A percentile compares a stretch with the other conserved stretches of the same genome.
Evolutionary conservation across 768 basidiomycete genomes (phyloP).

Genomic region (Hirschioporus abietinus): DNA sequence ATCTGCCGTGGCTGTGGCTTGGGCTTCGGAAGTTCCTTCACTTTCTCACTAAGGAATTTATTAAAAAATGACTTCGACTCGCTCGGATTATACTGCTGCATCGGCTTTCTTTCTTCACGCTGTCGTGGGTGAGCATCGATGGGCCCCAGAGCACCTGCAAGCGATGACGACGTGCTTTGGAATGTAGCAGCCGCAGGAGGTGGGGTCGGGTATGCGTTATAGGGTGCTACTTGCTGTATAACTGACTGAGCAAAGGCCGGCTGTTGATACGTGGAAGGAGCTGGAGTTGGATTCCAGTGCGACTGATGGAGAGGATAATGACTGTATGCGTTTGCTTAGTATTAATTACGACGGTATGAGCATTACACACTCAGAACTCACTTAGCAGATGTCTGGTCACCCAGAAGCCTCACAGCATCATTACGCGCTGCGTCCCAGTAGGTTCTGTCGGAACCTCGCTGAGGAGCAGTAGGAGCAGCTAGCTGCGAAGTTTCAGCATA

Average conservation of each 20-base stretch:
- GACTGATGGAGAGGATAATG: conserved; percentile 27
- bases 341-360: conserved; percentile 34
- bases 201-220: conserved; percentile 64
- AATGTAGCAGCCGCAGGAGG: conserved; percentile 54
- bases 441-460: conserved; percentile 34
- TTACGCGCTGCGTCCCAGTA: conserved; percentile 65
- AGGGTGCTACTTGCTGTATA: conserved; percentile 57
- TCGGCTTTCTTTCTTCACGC: conserved; percentile 27
- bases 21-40: conserved; percentile 11
- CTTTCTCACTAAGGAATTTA: conserved; percentile 45
- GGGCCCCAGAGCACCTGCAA: conserved; percentile 63
- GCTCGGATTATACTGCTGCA: conserved; percentile 30
- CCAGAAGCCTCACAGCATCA: conserved; percentile 55
- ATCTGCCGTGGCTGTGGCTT: conserved; percentile 17
- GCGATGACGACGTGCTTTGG: conserved; percentile 52
- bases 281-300: conserved; percentile 36
- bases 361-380: conserved; percentile 16
- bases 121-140: conserved; percentile 26
- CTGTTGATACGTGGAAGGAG: conserved; percentile 48
- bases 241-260: conserved; percentile 58
- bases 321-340: conserved; percentile 17
- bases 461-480: conserved; percentile 38
- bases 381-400: conserved; percentile 33
- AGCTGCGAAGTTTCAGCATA: conserved; percentile 62
- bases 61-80: conserved; percentile 65